phyloP scores from a whole-genome alignment of 1,284 basidiomycete species.

The Trichosporon inkin region DNA sequence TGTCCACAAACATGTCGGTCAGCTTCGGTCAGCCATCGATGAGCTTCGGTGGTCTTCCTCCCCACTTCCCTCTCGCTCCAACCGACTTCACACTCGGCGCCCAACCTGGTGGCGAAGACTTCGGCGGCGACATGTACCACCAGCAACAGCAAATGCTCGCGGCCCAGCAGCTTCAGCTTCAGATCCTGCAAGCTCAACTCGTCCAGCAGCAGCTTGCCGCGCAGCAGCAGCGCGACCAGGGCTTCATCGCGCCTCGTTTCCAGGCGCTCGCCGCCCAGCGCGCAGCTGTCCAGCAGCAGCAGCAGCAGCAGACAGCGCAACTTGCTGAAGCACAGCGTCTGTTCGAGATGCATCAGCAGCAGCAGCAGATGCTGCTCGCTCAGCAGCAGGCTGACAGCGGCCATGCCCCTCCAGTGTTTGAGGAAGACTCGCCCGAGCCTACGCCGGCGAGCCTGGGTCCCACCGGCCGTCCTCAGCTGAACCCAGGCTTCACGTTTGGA shows the following conservation, averaged over 20 bases:
- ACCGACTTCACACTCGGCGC: constrained; percentile 22
- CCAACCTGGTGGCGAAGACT: constrained; percentile 28
- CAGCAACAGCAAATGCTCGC: constrained; percentile 45
- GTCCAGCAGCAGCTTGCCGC: constrained; percentile 29
- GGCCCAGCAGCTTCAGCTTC: constrained; percentile 43
- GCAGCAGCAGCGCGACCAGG: constrained; percentile 37
- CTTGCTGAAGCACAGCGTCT: constrained; percentile 42
- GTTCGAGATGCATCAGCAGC: constrained; percentile 40
- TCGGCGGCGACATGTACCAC: constrained; percentile 30
- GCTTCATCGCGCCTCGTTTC: constrained; percentile 79
- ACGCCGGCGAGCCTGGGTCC: constrained; percentile 56
- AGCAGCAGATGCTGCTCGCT: constrained; percentile 28
- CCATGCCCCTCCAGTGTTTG: constrained; percentile 44
- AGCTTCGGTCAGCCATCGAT: constrained; percentile 10
- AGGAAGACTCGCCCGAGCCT: constrained; percentile 43
- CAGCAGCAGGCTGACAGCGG: constrained; percentile 30
- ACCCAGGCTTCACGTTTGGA: constrained; percentile 83
- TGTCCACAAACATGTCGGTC: constrained; percentile 7
- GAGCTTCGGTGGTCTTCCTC: constrained; percentile 17
- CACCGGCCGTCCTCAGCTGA: constrained; percentile 78
- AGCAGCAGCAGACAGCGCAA: constrained; percentile 55
- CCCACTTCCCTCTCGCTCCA: constrained; percentile 20
- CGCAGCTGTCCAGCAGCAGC: constrained; percentile 41
- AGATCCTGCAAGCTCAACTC: constrained; percentile 45
- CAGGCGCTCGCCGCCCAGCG: constrained; percentile 71